Evolutionary conservation across 2,329 filamentous ascomycete species (phyloP).

Genomic region (Penicillium glabrum): DNA sequence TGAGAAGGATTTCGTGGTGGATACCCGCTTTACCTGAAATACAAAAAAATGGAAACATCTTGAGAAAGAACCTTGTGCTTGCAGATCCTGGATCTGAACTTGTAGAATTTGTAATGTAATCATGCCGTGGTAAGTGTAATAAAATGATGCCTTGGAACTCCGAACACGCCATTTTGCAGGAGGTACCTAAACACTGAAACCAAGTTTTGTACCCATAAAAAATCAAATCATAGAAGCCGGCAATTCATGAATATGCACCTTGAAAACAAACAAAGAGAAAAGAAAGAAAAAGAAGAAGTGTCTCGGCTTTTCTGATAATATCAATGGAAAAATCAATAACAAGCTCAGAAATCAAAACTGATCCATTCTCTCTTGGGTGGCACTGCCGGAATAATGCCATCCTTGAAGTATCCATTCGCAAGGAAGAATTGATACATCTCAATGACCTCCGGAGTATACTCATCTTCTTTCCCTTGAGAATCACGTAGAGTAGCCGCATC

Average conservation of each 20-base stretch:
- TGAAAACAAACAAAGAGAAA: not conserved
- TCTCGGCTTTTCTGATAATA: not conserved
- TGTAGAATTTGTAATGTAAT: not conserved
- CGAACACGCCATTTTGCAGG: not conserved
- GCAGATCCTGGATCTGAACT: not conserved
- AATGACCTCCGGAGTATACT: conserved; percentile 56
- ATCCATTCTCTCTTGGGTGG: conserved; percentile 78
- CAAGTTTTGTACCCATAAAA: not conserved
- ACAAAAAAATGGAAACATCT: conserved; percentile 33
- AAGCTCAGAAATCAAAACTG: conserved; percentile 65
- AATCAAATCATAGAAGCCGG: not conserved
- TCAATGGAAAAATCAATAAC: not conserved
- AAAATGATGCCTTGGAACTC: not conserved
- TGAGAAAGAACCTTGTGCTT: conserved; percentile 19
- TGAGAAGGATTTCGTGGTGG: conserved; percentile 17
- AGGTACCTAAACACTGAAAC: not conserved
- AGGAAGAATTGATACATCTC: conserved; percentile 65
- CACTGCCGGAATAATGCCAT: conserved; percentile 70
- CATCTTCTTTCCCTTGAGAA: conserved; percentile 52
- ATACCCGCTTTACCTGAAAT: conserved; percentile 34
- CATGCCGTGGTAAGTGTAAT: not conserved
- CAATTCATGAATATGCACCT: not conserved
- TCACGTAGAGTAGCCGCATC: conserved; percentile 44
- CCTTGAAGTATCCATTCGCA: conserved; percentile 66
- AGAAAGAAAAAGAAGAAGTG: not conserved